These are phyloP conservation scores for Harringtonia lauricola DNA, from an alignment of 2,329 filamentous ascomycete species.

Conservation along the genomic window DNA sequence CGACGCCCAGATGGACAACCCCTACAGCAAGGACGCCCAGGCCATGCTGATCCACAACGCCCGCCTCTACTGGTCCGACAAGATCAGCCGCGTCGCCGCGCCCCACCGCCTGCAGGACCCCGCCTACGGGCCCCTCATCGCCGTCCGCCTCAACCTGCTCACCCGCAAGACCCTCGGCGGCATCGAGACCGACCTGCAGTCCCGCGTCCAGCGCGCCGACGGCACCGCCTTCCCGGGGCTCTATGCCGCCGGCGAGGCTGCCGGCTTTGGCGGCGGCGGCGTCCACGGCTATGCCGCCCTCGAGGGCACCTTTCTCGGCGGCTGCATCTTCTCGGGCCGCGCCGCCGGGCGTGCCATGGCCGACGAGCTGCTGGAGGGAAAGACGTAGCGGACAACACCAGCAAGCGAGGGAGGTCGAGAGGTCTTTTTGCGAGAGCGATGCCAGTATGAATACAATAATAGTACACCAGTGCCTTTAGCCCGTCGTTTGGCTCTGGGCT, in stretches of 20 bases:
- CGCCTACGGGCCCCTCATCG: conserved; percentile 46
- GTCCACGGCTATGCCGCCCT: conserved; percentile 52
- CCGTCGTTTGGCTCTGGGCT: too few species aligned
- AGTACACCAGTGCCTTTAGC: too few species aligned
- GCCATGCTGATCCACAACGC: conserved; percentile 50
- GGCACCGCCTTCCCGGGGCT: conserved; percentile 40
- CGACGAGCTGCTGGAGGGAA: conserved; percentile 25
- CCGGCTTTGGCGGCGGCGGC: conserved; percentile 51
- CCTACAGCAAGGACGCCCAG: conserved; percentile 49
- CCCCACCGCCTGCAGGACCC: conserved; percentile 44
- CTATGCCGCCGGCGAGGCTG: conserved; percentile 49
- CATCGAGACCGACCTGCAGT: conserved; percentile 46
- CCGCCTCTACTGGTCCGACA: conserved; percentile 43
- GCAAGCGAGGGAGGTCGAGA: neutral
- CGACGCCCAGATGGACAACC: conserved; percentile 44
- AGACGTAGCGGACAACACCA: neutral
- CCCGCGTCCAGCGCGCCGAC: conserved; percentile 39
- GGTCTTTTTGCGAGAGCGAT: too few species aligned
- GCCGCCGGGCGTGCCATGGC: conserved; percentile 44
- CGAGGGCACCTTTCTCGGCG: conserved; percentile 51
- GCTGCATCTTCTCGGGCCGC: conserved; percentile 51
- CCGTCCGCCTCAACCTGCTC: conserved; percentile 48
- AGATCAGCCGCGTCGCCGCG: conserved; percentile 35
- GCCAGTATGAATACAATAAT: too few species aligned
- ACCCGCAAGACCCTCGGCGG: conserved; percentile 51